Evolutionary conservation across 106 monocot species (phyloP).

Genomic region (Dioscorea zingiberensis): DNA sequence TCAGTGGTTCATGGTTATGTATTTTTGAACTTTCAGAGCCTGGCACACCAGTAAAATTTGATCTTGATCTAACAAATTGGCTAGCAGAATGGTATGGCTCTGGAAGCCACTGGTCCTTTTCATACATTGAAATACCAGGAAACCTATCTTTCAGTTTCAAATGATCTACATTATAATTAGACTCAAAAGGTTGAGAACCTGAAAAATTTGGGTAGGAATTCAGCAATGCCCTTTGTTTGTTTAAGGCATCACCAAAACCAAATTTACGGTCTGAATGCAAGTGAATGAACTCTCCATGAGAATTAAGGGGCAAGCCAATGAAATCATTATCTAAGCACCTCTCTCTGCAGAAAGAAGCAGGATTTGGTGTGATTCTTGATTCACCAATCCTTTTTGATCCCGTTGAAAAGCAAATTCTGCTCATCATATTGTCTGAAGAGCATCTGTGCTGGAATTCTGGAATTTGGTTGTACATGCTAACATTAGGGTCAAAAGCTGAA

Average conservation of each 20-base stretch:
- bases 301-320: conserved; percentile 71
- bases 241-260: conserved; percentile 19
- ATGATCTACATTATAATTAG: conserved; percentile 2
- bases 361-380: neutral
- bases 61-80: neutral
- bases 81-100: neutral
- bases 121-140: neutral
- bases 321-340: conserved; percentile 19
- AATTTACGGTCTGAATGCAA: conserved; percentile 25
- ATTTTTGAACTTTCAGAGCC: neutral
- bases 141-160: conserved; percentile 3
- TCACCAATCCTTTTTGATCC: conserved; percentile 8
- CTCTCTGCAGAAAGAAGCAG: conserved; percentile 8
- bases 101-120: conserved; percentile 6
- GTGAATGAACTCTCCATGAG: conserved; percentile 62
- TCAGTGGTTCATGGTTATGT: neutral
- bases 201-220: conserved; percentile 11
- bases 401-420: conserved; percentile 18
- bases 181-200: conserved; percentile 3
- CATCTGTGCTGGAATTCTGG: conserved; percentile 4
- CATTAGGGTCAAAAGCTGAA: neutral
- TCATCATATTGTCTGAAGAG: conserved; percentile 9
- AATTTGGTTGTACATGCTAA: neutral
- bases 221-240: conserved; percentile 19
- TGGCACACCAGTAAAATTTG: conserved; percentile 4